Percentiles rank a stretch among this genome's conserved stretches.
Conservation (phyloP, 805 yeast species). For the Ogataea salicorniae region DNA sequence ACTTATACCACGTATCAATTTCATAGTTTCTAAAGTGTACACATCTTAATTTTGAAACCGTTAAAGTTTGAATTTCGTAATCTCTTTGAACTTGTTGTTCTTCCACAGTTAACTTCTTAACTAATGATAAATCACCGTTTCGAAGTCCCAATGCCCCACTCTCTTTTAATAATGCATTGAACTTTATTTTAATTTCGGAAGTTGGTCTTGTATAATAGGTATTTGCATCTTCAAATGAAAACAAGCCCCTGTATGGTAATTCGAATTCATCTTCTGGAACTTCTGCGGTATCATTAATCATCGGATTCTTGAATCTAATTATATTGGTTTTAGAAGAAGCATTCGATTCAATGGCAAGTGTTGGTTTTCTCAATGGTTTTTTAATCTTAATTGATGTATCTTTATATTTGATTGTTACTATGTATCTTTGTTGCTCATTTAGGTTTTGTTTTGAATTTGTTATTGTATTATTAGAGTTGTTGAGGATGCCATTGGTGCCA, state of each 20-base stretch:
- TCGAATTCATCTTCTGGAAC: constrained; percentile 41
- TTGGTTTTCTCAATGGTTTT: too few relatives aligned
- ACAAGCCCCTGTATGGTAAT: constrained; percentile 63
- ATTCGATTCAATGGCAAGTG: neutral
- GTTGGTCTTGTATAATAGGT: constrained; percentile 61
- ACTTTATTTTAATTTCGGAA: constrained; percentile 25
- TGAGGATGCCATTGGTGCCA: too few relatives aligned
- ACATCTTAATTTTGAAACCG: constrained; percentile 44
- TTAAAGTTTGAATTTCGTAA: constrained; percentile 22
- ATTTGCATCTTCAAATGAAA: constrained; percentile 52
- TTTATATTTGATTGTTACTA: too few relatives aligned
- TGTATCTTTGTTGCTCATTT: too few relatives aligned
- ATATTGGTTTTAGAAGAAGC: constrained; percentile 1
- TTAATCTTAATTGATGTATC: too few relatives aligned
- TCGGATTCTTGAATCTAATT: constrained; percentile 10
- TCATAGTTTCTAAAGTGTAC: constrained; percentile 69
- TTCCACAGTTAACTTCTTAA: constrained; percentile 15
- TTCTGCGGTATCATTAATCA: constrained; percentile 11
- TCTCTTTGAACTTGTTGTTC: constrained; percentile 23
- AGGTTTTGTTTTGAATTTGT: too few relatives aligned
- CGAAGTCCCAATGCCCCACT: constrained; percentile 36
- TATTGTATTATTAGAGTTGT: too few relatives aligned
- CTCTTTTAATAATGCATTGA: constrained; percentile 36
- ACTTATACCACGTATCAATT: constrained; percentile 86
- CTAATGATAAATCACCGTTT: constrained; percentile 31